These are phyloP conservation scores for Gracilariopsis chorda DNA, from an alignment of 23 red algal species.

Conservation along the genomic window DNA sequence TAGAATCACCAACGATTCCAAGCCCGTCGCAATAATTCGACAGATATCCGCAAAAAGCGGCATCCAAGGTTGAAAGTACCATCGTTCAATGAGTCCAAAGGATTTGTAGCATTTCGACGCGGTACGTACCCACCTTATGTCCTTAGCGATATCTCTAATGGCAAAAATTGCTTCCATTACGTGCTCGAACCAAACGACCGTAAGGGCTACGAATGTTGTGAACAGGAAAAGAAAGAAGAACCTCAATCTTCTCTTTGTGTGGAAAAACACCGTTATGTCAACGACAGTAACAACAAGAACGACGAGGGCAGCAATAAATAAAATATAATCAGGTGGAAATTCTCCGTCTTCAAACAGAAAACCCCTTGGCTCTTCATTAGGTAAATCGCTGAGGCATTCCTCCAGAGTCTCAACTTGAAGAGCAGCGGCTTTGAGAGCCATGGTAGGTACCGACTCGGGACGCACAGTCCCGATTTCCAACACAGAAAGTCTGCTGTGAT, in stretches of 20 bases:
- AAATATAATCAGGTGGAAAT: background rate
- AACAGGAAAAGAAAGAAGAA: background rate
- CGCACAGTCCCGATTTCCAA: no score
- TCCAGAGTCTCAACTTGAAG: no score
- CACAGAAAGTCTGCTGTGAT: no score
- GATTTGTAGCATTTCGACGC: background rate
- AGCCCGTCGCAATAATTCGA: background rate
- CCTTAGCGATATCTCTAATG: background rate
- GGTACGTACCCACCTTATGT: background rate
- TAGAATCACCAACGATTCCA: slow-evolving; percentile 13
- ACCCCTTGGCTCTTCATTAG: background rate
- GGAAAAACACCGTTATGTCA: background rate
- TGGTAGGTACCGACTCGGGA: no score
- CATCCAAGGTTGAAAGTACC: slow-evolving; percentile 26
- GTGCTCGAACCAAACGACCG: background rate
- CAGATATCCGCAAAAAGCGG: background rate
- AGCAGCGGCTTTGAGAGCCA: no score
- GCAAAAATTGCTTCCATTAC: background rate
- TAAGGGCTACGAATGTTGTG: background rate
- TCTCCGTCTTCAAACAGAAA: background rate
- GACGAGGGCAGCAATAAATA: background rate
- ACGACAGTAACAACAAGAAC: background rate
- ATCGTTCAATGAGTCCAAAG: background rate
- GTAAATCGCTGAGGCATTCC: background rate
- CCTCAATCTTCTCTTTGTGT: background rate